phyloP scores from a whole-genome alignment of 306 rosid genomes.

The Psophocarpus tetragonolobus region DNA sequence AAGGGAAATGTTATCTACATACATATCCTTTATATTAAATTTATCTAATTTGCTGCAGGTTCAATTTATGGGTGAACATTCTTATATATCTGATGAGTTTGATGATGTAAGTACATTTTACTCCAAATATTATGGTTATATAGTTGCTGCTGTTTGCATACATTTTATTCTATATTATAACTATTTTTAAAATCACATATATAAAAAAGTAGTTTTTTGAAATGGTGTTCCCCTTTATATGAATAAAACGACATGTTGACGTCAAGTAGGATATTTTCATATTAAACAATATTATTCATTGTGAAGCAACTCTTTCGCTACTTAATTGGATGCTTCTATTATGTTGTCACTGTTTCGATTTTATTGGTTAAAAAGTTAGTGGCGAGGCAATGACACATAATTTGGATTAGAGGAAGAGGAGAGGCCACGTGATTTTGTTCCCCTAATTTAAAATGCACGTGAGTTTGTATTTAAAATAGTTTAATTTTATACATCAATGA shows the following conservation, averaged over 20 bases:
- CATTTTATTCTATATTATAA: too few species aligned
- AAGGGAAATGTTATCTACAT: neutral
- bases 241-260: too few species aligned
- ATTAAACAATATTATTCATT: too few species aligned
- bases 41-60: conserved; percentile 57
- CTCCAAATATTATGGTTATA: conserved; percentile 25
- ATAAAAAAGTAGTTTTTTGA: too few species aligned
- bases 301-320: neutral
- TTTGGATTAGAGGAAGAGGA: neutral
- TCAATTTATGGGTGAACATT: conserved; percentile 88
- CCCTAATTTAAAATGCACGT: neutral
- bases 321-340: neutral
- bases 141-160: neutral
- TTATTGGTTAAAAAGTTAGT: too few species aligned
- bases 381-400: too few species aligned
- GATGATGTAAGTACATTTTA: conserved; percentile 67
- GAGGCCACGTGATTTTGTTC: neutral
- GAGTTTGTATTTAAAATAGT: neutral
- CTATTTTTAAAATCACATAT: too few species aligned
- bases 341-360: too few species aligned
- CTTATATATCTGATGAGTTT: conserved; percentile 78
- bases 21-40: conserved; percentile 10
- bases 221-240: too few species aligned
- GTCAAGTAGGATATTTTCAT: too few species aligned
- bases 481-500: neutral